Percentiles rank a stretch among this genome's conserved stretches.
phyloP scores from a whole-genome alignment of 306 rosid genomes.

The Corylus avellana region DNA sequence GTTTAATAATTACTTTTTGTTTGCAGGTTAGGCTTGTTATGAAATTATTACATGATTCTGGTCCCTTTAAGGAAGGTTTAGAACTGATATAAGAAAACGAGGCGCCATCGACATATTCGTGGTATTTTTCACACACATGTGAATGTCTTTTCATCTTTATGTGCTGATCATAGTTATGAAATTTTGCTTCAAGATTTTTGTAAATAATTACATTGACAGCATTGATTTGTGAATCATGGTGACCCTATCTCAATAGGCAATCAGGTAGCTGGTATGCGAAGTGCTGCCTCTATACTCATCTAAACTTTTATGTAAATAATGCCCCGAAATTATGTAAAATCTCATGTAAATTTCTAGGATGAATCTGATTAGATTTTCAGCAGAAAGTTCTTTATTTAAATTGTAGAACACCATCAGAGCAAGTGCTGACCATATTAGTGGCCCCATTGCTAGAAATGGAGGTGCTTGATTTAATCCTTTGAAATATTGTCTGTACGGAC shows the following conservation, averaged over 20 bases:
- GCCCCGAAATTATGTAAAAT: not conserved
- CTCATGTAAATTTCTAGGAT: not conserved
- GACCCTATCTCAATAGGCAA: not conserved
- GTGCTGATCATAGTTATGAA: not conserved
- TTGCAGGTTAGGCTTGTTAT: slow-evolving; percentile 73
- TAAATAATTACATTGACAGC: not conserved
- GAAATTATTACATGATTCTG: slow-evolving; percentile 71
- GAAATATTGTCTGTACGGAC: not conserved
- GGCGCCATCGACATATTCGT: not conserved
- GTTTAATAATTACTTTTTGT: not conserved
- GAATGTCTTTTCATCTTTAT: not conserved
- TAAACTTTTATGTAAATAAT: not conserved
- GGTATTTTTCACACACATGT: not conserved
- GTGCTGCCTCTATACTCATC: not conserved
- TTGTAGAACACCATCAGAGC: not conserved
- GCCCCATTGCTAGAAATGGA: not conserved
- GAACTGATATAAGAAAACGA: slow-evolving; percentile 11
- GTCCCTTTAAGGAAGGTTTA: slow-evolving; percentile 78
- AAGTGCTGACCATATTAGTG: not conserved
- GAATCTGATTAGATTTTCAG: not conserved
- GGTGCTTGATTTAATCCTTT: not conserved
- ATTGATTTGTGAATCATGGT: not conserved
- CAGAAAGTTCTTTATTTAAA: not conserved
- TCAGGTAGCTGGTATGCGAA: not conserved
- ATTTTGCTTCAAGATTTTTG: not conserved